phyloP scores from a whole-genome alignment of 768 basidiomycete genomes.

The Trametes cubensis region DNA sequence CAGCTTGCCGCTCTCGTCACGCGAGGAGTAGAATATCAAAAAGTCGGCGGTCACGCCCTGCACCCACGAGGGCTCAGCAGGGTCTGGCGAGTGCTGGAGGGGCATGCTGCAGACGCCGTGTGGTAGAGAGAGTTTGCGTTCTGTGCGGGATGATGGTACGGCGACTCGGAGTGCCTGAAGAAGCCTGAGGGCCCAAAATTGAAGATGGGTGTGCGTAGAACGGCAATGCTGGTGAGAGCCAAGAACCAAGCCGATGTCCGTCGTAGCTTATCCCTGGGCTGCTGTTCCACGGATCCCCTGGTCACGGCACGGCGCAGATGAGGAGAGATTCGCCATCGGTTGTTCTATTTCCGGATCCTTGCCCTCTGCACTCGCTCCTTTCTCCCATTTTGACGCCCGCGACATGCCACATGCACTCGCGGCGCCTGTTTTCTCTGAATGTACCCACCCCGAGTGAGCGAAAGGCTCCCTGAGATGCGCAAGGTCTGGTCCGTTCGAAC shows the following conservation, averaged over 20 bases:
- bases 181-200: too few relatives aligned
- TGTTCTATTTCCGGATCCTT: neutral
- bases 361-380: too few relatives aligned
- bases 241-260: neutral
- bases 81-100: constrained; percentile 42
- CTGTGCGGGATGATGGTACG: neutral
- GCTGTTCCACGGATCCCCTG: neutral
- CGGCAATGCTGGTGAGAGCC: neutral
- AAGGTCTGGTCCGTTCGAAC: too few relatives aligned
- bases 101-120: constrained; percentile 47
- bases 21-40: constrained; percentile 72
- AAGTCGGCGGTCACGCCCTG: constrained; percentile 50
- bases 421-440: too few relatives aligned
- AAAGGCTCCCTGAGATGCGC: too few relatives aligned
- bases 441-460: too few relatives aligned
- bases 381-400: neutral
- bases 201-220: neutral
- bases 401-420: neutral
- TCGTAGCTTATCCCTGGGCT: neutral
- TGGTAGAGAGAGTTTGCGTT: neutral
- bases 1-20: constrained; percentile 55
- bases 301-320: neutral
- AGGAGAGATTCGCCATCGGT: neutral
- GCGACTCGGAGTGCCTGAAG: too few relatives aligned
- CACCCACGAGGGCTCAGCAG: constrained; percentile 40